Evolutionary conservation across 2,329 filamentous ascomycete species (phyloP).

Genomic region (Cytospora leucostoma): DNA sequence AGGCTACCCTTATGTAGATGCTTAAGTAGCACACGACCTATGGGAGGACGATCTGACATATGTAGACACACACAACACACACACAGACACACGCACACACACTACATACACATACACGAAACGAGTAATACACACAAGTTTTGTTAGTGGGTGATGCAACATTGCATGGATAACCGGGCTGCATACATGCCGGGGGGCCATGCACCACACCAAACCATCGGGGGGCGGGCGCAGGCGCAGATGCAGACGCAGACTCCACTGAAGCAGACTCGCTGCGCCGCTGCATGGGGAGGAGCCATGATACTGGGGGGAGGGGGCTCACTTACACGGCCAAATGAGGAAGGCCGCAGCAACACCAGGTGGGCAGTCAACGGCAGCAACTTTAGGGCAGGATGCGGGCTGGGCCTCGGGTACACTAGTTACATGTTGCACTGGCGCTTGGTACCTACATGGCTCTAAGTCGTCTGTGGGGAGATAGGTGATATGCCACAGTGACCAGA

Average conservation of each 20-base stretch:
- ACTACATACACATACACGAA: not conserved
- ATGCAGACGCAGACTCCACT: not conserved
- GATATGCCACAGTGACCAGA: too few species aligned
- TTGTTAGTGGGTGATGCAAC: not conserved
- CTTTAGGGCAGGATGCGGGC: not conserved
- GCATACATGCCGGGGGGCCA: not conserved
- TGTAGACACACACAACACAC: too few species aligned
- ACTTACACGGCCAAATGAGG: not conserved
- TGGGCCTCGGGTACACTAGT: too few species aligned
- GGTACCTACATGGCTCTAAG: too few species aligned
- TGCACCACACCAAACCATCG: not conserved
- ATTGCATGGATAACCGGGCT: not conserved
- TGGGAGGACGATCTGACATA: too few species aligned
- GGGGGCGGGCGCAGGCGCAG: not conserved
- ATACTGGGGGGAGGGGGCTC: not conserved
- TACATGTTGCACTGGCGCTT: not conserved
- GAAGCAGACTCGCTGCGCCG: too few species aligned
- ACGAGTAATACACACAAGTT: not conserved
- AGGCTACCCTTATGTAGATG: not conserved
- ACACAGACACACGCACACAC: too few species aligned
- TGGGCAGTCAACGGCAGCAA: not conserved
- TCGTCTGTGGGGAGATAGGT: too few species aligned
- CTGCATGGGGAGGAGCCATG: not conserved
- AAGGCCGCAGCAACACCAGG: conserved; percentile 1
- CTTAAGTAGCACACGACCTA: too few species aligned